phyloP scores from a whole-genome alignment of 2,329 filamentous ascomycete genomes.

The Epichloe glyceriae region DNA sequence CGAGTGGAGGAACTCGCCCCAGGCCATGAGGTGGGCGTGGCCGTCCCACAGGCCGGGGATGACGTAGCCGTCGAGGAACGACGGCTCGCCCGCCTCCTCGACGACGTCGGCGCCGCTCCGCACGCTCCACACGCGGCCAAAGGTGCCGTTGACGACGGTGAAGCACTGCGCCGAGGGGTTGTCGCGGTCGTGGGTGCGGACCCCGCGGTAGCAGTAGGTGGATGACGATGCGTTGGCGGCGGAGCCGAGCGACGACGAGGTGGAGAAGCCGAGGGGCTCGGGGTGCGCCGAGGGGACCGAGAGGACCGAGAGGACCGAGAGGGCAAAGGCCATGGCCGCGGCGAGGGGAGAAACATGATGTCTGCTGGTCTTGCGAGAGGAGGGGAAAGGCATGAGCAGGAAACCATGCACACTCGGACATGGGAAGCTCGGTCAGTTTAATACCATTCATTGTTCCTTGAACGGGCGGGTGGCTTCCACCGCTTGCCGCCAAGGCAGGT shows the following conservation, averaged over 20 bases:
- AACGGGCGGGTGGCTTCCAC: no score
- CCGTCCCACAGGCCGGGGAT: conserved; percentile 60
- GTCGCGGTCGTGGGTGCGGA: conserved; percentile 24
- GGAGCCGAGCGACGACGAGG: neutral
- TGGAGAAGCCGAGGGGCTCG: conserved; percentile 12
- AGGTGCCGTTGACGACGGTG: conserved; percentile 36
- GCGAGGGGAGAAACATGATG: conserved; percentile 5
- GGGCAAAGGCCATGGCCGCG: conserved; percentile 18
- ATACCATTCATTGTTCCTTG: no score
- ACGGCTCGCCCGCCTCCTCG: no score
- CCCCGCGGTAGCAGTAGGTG: conserved; percentile 28
- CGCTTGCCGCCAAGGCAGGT: no score
- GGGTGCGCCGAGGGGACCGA: conserved; percentile 14
- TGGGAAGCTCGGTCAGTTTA: no score
- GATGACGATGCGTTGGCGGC: conserved; percentile 1
- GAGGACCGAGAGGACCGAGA: conserved; percentile 14
- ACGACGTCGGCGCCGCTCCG: no score
- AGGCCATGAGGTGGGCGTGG: conserved; percentile 53
- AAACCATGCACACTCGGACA: no score
- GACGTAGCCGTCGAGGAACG: conserved; percentile 35
- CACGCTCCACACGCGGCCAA: conserved; percentile 37
- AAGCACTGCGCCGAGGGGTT: conserved; percentile 39
- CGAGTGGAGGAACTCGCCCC: conserved; percentile 54
- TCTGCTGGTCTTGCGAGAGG: neutral
- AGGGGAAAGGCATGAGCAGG: no score